Evolutionary conservation across 2,329 filamentous ascomycete genomes (phyloP).

Genomic region (Fusarium irregulare): DNA sequence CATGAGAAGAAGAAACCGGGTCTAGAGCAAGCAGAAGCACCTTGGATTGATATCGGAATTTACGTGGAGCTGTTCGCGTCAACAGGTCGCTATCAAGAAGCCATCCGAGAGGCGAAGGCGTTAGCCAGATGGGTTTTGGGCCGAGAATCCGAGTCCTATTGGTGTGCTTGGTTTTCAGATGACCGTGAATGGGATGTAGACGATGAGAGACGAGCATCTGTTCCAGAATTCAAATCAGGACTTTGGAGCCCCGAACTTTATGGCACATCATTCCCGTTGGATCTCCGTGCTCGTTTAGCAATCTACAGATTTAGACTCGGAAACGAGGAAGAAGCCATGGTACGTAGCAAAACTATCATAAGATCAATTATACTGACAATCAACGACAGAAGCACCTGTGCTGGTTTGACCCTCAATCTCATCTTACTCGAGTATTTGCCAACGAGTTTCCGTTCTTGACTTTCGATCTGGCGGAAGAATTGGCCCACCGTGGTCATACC

Average conservation of each 20-base stretch:
- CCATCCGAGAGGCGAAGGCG: constrained; percentile 75
- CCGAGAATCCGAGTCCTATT: constrained; percentile 77
- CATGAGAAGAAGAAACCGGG: constrained; percentile 52
- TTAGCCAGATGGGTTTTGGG: constrained; percentile 86
- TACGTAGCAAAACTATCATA: constrained; percentile 55
- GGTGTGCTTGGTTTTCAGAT: constrained; percentile 78
- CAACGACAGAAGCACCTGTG: constrained; percentile 69
- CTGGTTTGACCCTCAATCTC: constrained; percentile 74
- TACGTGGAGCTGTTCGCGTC: constrained; percentile 84
- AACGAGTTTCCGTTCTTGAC: constrained; percentile 83
- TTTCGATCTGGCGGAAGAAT: constrained; percentile 68
- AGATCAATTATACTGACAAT: constrained; percentile 19
- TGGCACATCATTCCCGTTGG: constrained; percentile 79
- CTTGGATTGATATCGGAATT: constrained; percentile 87
- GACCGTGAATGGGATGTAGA: constrained; percentile 90
- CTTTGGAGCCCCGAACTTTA: constrained; percentile 70
- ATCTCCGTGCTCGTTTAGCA: constrained; percentile 86
- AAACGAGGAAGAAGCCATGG: constrained; percentile 77
- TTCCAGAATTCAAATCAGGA: constrained; percentile 69
- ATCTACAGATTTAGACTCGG: constrained; percentile 81
- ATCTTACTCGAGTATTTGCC: constrained; percentile 58
- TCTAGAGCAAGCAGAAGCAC: constrained; percentile 54
- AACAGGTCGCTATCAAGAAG: constrained; percentile 70
- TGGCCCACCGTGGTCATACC: constrained; percentile 50
- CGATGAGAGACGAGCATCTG: constrained; percentile 72